Evolutionary conservation across 2,329 filamentous ascomycete species (phyloP).

Genomic region (Penicillium digitatum): DNA sequence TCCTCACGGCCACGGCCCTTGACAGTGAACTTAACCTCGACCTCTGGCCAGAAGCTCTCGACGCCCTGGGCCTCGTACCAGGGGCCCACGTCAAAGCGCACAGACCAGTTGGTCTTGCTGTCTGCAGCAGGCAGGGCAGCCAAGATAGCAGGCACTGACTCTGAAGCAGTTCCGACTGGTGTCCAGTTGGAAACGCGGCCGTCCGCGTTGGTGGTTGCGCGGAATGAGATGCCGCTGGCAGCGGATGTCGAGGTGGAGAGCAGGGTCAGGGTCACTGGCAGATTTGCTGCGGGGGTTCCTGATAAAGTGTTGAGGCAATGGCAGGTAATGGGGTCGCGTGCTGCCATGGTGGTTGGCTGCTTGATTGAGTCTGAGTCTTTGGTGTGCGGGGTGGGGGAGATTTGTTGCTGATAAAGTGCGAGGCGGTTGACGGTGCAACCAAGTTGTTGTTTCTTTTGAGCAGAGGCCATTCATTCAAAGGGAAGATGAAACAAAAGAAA

Average conservation of each 20-base stretch:
- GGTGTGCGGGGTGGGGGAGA: slow-evolving; percentile 15
- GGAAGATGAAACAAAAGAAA: not conserved
- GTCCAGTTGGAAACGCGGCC: slow-evolving; percentile 46
- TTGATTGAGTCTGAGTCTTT: slow-evolving; percentile 13
- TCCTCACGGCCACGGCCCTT: slow-evolving; percentile 40
- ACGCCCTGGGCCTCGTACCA: slow-evolving; percentile 48
- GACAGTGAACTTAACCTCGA: slow-evolving; percentile 50
- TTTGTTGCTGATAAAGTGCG: slow-evolving; percentile 34
- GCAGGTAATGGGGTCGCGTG: slow-evolving; percentile 48
- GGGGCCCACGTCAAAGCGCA: slow-evolving; percentile 45
- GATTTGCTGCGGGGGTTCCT: slow-evolving; percentile 42
- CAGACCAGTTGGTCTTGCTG: slow-evolving; percentile 45
- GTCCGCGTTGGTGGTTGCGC: slow-evolving; percentile 44
- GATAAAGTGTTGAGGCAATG: slow-evolving; percentile 50
- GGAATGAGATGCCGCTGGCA: slow-evolving; percentile 31
- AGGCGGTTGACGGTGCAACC: slow-evolving; percentile 32
- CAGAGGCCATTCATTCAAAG: slow-evolving; percentile 25
- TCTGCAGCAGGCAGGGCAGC: slow-evolving; percentile 34
- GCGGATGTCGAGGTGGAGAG: slow-evolving; percentile 52
- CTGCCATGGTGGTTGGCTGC: slow-evolving; percentile 28
- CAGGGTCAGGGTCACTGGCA: slow-evolving; percentile 50
- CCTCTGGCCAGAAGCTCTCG: slow-evolving; percentile 50
- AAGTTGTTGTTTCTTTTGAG: slow-evolving; percentile 17
- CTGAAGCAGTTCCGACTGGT: slow-evolving; percentile 21
- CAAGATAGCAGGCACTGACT: slow-evolving; percentile 30